Evolutionary conservation across 1,139 yeast genomes (phyloP), one percentile per base, ranked within the genome.

Genomic region (Yamadazyma diospyri): DNA sequence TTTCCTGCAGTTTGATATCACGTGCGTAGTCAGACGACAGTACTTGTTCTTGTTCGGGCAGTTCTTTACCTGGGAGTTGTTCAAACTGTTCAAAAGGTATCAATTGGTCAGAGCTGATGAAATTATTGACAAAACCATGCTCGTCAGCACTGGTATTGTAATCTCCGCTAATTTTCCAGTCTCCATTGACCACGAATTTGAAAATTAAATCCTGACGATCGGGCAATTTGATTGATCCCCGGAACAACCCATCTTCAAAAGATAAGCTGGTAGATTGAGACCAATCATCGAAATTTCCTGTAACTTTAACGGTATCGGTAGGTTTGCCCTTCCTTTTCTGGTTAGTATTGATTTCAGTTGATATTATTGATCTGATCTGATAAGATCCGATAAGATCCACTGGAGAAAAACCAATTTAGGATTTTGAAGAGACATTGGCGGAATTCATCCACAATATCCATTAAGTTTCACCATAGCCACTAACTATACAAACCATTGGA

Each of bases 211-310:
- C 53, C 25, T 56, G 43, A 31, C 48, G 43, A 16, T 46, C 42
- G 23, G 42, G 37, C 15, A 61, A 47, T 26, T 42, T 48, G 18
- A 62, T 39, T 11, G 33, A 27, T 5, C 47, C 42, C 32, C 42
- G 33, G 36, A 50, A 40, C n/a, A 27, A 33, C 6, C 41, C 45
- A 8, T 21, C 27, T 6, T 47, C 42, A 29, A 45, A 48, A 12
- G n/a, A 11, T 7, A 23, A 22, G 36, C 32, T 32, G 42, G 41
- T n/a, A 47, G 50, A 43, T 35, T 53, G 47, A 12, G 59, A 41
- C 74, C 75, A 69, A 34, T 59, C 43, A 38, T 68, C 72, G 42
- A 68, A 69, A 36, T 51, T 59, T 4, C 75, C 75, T 3, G 74
- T 68, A 21, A 68, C 59, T 28, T 57, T 57, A 20, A 68, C 59